Evolutionary conservation across 768 basidiomycete genomes (phyloP).

Genomic region (Hypholoma sublateritium): DNA sequence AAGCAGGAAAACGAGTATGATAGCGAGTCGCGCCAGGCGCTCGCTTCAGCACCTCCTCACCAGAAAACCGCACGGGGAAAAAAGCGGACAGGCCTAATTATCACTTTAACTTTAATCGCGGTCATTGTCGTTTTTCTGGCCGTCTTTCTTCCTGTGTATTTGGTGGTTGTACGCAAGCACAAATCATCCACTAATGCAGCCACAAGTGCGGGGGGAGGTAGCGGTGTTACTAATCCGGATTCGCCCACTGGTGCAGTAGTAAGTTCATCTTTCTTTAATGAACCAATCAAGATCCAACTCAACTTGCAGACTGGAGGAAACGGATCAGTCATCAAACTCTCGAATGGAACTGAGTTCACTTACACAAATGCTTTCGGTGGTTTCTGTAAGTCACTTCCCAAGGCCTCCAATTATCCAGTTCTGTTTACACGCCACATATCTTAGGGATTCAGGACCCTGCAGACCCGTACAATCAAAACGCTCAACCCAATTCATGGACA

Average conservation of each 20-base stretch:
- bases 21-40: not conserved
- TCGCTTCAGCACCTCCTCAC: not conserved
- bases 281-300: not conserved
- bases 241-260: constrained; percentile 18
- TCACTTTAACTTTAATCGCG: constrained; percentile 2
- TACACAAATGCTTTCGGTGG: constrained; percentile 76
- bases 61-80: constrained; percentile 2
- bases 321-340: constrained; percentile 57
- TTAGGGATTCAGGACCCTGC: constrained; percentile 59
- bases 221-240: constrained; percentile 9
- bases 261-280: constrained; percentile 2
- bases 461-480: constrained; percentile 68
- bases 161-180: constrained; percentile 24
- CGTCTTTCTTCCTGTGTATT: constrained; percentile 31
- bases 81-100: constrained; percentile 13
- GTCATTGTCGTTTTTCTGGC: constrained; percentile 23
- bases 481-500: constrained; percentile 70
- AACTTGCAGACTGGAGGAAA: constrained; percentile 49
- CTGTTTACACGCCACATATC: not conserved
- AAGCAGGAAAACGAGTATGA: not conserved
- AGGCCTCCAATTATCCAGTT: not conserved
- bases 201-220: not conserved
- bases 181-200: constrained; percentile 2
- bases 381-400: constrained; percentile 41
- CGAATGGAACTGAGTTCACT: constrained; percentile 64